Evolutionary conservation across 176 grass and related monocot genomes (phyloP).

Genomic region (Rhynchospora pubera): DNA sequence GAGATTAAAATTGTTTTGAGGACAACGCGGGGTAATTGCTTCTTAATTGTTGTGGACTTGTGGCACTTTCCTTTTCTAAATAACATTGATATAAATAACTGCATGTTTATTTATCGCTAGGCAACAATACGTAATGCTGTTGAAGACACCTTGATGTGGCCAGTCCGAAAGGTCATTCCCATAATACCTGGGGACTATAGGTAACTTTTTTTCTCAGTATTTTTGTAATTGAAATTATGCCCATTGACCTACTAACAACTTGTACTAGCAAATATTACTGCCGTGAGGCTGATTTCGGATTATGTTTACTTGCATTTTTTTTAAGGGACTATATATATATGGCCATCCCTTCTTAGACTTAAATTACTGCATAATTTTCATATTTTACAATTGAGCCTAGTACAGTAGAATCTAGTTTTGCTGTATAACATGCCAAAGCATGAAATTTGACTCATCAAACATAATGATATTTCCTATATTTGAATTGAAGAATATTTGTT

Average conservation of each 20-base stretch:
- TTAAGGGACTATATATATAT: neutral
- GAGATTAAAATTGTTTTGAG: neutral
- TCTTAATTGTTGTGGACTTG: neutral
- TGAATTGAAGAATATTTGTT: neutral
- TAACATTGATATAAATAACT: slow-evolving; percentile 15
- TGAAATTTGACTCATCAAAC: neutral
- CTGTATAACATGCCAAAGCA: neutral
- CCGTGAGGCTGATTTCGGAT: neutral
- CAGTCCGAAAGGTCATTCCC: slow-evolving; percentile 87
- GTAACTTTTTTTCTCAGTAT: slow-evolving; percentile 26
- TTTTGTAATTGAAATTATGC: neutral
- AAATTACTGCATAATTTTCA: neutral
- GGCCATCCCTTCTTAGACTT: neutral
- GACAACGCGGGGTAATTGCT: neutral
- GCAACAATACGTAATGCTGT: slow-evolving; percentile 90
- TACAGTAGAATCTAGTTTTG: neutral
- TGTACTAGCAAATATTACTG: neutral
- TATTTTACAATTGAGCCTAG: neutral
- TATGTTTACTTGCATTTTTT: neutral
- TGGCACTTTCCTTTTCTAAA: neutral
- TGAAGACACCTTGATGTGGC: slow-evolving; percentile 93
- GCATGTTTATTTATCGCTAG: slow-evolving; percentile 32
- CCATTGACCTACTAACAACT: neutral
- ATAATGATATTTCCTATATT: neutral
- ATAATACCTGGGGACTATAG: slow-evolving; percentile 97